Evolutionary conservation across 495 filamentous ascomycete species (phyloP), one percentile per base, ranked within the genome.

Genomic region (Pyrenopolyporus hunteri): DNA sequence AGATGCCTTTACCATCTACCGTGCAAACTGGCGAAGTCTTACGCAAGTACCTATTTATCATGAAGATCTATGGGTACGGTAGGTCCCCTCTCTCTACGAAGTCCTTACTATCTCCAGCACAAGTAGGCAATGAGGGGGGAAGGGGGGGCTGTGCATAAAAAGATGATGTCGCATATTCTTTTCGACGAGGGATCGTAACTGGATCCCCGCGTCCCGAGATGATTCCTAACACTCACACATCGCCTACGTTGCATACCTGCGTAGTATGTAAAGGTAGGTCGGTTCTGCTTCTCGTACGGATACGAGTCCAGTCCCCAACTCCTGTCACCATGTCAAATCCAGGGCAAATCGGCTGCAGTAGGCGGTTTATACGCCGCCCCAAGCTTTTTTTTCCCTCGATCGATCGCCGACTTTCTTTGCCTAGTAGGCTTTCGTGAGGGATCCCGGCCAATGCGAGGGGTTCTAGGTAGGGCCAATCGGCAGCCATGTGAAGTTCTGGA

Each of bases 31-130:
- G 46, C 35, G 31, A 59, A 65, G 62, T 59, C 56, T 48, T 65
- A 40, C 39, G 50, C 45, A 65, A 65, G 62, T 59, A 59, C 45
- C 62, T 65, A 64, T 64, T 53, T 64, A 64, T 64, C 60, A 52
- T 52, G 39, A 35, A 46, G 46, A 47, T 57, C 39, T 48, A 16
- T 37, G 35, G 48, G 16, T 29, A 37, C 9, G 33, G 44, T 28
- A 35, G 32, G 31, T n/a, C n/a, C n/a, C 57, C 42, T 9, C 33
- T 42, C 13, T 40, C 39, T 35, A 35, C 43, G 19, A 44, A 40
- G 40, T 53, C 43, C 46, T 51, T 31, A 9, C 40, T 52, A 39
- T 58, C 60, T 63, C 39, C 32, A 54, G 26, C 35, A 44, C 25
- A 29, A 14, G 36, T 44, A 51, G 17, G 44, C 63, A 32, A 46